These are phyloP conservation scores for Bryoglossum gracile DNA, from an alignment of 495 filamentous ascomycete genomes.

Conservation along the genomic window DNA sequence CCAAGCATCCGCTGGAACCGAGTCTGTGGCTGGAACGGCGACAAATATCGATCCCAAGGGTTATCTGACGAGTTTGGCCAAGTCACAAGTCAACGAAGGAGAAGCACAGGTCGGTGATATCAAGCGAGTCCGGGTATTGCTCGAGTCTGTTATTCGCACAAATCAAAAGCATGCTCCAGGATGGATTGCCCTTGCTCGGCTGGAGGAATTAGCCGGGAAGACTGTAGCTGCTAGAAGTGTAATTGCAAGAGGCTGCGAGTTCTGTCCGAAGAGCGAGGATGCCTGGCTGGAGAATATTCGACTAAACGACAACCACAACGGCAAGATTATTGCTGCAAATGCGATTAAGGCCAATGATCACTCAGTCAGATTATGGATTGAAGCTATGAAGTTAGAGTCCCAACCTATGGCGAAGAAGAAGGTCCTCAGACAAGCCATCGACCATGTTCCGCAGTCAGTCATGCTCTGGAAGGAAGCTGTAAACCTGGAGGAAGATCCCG, in stretches of 20 bases:
- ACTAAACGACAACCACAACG: slow-evolving; percentile 84
- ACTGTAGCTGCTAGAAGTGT: slow-evolving; percentile 77
- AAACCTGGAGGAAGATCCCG: slow-evolving; percentile 83
- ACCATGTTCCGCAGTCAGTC: slow-evolving; percentile 86
- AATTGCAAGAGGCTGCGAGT: slow-evolving; percentile 77
- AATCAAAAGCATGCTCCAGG: slow-evolving; percentile 94
- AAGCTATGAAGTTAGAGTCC: slow-evolving; percentile 87
- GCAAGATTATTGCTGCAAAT: slow-evolving; percentile 91
- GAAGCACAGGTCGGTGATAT: slow-evolving; percentile 88
- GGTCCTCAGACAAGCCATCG: slow-evolving; percentile 79
- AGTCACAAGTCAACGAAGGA: slow-evolving; percentile 67
- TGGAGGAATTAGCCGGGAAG: slow-evolving; percentile 89
- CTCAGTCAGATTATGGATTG: slow-evolving; percentile 86
- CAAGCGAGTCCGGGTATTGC: slow-evolving; percentile 84
- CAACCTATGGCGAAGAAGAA: slow-evolving; percentile 76
- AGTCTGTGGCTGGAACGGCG: slow-evolving; percentile 66
- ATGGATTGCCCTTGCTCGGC: slow-evolving; percentile 88
- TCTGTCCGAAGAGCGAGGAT: slow-evolving; percentile 91
- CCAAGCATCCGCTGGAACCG: slow-evolving; percentile 71
- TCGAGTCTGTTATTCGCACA: slow-evolving; percentile 91
- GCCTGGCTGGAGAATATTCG: slow-evolving; percentile 93
- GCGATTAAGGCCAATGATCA: slow-evolving; percentile 84
- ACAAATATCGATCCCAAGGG: slow-evolving; percentile 94
- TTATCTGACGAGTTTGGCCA: slow-evolving; percentile 84
- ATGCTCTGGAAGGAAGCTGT: slow-evolving; percentile 97